Percentiles rank a stretch among this genome's conserved stretches.
These are phyloP conservation scores for Pseudogymnoascus sp. DNA, from an alignment of 2,329 filamentous ascomycete genomes.

Conservation along the genomic window DNA sequence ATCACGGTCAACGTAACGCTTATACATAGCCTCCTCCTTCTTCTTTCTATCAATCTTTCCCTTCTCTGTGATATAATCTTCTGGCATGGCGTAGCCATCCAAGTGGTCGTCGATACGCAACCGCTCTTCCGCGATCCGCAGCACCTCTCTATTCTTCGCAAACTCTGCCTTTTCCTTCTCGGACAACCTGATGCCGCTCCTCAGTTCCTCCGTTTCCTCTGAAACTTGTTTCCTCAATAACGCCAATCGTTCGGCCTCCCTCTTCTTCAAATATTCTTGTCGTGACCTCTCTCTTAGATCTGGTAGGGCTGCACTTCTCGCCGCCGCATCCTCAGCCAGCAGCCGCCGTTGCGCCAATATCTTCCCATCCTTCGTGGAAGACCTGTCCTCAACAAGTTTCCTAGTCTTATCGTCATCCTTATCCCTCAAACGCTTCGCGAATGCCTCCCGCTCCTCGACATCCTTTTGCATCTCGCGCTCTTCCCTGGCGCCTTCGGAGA, in stretches of 20 bases:
- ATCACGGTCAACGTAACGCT: constrained; percentile 78
- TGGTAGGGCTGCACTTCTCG: constrained; percentile 62
- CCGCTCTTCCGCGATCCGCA: constrained; percentile 75
- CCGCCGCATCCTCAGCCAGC: constrained; percentile 57
- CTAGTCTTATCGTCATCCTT: constrained; percentile 64
- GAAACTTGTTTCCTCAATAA: constrained; percentile 83
- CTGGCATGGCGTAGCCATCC: constrained; percentile 87
- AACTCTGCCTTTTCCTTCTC: constrained; percentile 80
- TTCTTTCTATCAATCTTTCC: constrained; percentile 79
- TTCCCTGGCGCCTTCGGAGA: constrained; percentile 51
- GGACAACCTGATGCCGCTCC: constrained; percentile 65
- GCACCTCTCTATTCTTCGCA: constrained; percentile 72
- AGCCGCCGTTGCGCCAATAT: constrained; percentile 52
- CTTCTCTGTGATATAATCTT: constrained; percentile 91
- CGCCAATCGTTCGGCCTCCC: constrained; percentile 75
- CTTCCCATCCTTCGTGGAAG: constrained; percentile 44
- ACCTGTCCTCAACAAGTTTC: constrained; percentile 54
- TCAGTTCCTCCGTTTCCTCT: constrained; percentile 75
- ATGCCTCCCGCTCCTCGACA: constrained; percentile 67
- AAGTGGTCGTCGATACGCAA: constrained; percentile 81
- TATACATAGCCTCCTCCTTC: constrained; percentile 85
- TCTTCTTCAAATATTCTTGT: constrained; percentile 88
- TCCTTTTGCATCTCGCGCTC: constrained; percentile 56
- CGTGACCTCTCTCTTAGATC: constrained; percentile 76
- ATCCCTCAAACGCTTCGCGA: constrained; percentile 64